These are phyloP conservation scores for Fusarium duplospermum DNA, from an alignment of 2,329 filamentous ascomycete genomes.

Conservation along the genomic window DNA sequence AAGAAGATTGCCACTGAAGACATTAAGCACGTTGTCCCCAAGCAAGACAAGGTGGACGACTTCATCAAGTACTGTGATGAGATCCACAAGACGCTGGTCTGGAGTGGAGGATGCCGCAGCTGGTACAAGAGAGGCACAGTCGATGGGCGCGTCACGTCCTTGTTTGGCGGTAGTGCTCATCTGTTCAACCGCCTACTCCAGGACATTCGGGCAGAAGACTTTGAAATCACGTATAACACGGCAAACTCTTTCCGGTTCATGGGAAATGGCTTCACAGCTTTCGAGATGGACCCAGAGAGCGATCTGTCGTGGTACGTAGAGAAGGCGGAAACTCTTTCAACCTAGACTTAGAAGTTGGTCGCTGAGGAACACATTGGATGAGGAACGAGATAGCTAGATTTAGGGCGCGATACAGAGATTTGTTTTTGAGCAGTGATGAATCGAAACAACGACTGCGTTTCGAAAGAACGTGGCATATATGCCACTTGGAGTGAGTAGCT, in stretches of 20 bases:
- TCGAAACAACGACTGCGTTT: neutral
- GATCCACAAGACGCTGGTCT: slow-evolving; percentile 38
- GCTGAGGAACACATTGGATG: neutral
- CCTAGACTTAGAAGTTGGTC: neutral
- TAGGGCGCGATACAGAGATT: neutral
- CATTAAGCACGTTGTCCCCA: slow-evolving; percentile 36
- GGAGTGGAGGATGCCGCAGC: slow-evolving; percentile 37
- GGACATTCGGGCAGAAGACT: slow-evolving; percentile 38
- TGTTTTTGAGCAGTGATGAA: neutral
- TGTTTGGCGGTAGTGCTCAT: slow-evolving; percentile 39
- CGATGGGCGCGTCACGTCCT: slow-evolving; percentile 33
- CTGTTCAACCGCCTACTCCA: slow-evolving; percentile 36
- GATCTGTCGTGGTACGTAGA: slow-evolving; percentile 39
- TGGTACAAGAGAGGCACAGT: slow-evolving; percentile 36
- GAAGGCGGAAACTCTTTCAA: slow-evolving; percentile 29
- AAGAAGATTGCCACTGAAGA: slow-evolving; percentile 40
- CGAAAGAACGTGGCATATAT: neutral
- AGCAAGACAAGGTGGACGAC: slow-evolving; percentile 38
- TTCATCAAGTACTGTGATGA: slow-evolving; percentile 38
- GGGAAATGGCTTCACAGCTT: slow-evolving; percentile 37
- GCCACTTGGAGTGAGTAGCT: neutral
- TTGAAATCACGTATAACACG: slow-evolving; percentile 36
- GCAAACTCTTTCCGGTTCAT: slow-evolving; percentile 37
- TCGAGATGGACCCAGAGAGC: slow-evolving; percentile 39
- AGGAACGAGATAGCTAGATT: neutral